phyloP scores from a whole-genome alignment of 2,329 filamentous ascomycete genomes.

The Colletotrichum aenigma region DNA sequence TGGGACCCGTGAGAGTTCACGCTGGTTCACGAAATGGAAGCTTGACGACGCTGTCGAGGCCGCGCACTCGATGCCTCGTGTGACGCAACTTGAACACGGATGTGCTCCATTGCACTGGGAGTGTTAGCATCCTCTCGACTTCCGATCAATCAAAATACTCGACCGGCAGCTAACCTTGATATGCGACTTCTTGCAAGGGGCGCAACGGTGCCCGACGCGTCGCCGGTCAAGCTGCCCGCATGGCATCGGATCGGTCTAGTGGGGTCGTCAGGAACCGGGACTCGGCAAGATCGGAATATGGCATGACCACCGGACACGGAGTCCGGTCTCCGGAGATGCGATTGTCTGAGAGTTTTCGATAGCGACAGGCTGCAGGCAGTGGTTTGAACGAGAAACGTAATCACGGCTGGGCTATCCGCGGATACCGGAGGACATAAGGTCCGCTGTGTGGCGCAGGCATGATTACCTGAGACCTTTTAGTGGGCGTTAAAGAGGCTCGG shows the following conservation, averaged over 20 bases:
- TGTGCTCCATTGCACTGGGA: neutral
- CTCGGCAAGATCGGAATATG: neutral
- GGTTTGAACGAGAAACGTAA: neutral
- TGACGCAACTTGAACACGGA: neutral
- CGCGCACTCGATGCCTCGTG: neutral
- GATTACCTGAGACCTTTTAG: neutral
- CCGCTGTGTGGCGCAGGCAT: neutral
- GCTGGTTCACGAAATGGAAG: neutral
- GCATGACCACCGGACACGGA: neutral
- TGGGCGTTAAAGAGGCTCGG: neutral
- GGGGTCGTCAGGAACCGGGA: neutral
- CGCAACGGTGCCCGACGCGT: neutral
- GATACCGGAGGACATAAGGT: neutral
- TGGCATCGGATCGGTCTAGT: neutral
- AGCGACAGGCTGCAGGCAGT: neutral
- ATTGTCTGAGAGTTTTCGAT: neutral
- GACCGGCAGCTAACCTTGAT: neutral
- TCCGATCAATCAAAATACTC: neutral
- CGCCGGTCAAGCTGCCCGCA: conserved; percentile 7
- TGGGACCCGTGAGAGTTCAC: neutral
- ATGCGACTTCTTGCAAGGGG: neutral
- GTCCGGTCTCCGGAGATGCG: neutral
- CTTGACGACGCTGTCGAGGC: neutral
- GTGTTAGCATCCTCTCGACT: neutral
- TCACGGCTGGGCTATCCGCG: neutral